Percentiles rank a stretch among this genome's conserved stretches.
These are phyloP conservation scores for Globisporangium camurandrum DNA, from an alignment of 352 stramenopile genomes.

Conservation along the genomic window DNA sequence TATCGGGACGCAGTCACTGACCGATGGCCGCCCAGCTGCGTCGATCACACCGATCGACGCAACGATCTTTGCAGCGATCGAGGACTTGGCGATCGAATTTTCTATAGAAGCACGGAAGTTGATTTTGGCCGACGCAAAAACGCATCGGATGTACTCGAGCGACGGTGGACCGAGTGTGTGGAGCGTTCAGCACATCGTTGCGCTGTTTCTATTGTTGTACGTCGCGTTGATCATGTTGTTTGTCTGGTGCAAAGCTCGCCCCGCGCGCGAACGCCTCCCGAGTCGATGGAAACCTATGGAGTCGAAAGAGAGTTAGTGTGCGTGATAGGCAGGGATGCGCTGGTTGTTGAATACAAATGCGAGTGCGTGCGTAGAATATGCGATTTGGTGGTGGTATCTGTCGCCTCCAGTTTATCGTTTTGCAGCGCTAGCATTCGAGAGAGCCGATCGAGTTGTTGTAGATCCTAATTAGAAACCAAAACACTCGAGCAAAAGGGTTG, in stretches of 20 bases:
- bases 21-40: conserved; percentile 57
- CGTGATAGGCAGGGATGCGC: too few relatives aligned
- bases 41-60: conserved; percentile 56
- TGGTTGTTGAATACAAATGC: too few relatives aligned
- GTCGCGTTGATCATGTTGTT: conserved; percentile 61
- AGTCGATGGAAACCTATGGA: conserved; percentile 77
- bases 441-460: too few relatives aligned
- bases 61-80: conserved; percentile 72
- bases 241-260: conserved; percentile 71
- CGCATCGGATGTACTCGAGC: conserved; percentile 14
- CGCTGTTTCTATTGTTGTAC: conserved; percentile 55
- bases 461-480: too few relatives aligned
- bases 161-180: conserved; percentile 24
- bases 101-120: conserved; percentile 61
- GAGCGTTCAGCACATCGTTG: conserved; percentile 58
- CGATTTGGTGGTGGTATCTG: too few relatives aligned
- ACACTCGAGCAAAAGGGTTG: too few relatives aligned
- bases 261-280: conserved; percentile 60
- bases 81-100: conserved; percentile 75
- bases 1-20: conserved; percentile 61
- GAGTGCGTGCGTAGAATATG: too few relatives aligned
- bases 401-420: too few relatives aligned
- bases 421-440: too few relatives aligned
- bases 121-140: conserved; percentile 29
- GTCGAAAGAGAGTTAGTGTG: conserved; percentile 55